phyloP scores from a whole-genome alignment of 2,329 filamentous ascomycete species.

The Alternaria sp. region DNA sequence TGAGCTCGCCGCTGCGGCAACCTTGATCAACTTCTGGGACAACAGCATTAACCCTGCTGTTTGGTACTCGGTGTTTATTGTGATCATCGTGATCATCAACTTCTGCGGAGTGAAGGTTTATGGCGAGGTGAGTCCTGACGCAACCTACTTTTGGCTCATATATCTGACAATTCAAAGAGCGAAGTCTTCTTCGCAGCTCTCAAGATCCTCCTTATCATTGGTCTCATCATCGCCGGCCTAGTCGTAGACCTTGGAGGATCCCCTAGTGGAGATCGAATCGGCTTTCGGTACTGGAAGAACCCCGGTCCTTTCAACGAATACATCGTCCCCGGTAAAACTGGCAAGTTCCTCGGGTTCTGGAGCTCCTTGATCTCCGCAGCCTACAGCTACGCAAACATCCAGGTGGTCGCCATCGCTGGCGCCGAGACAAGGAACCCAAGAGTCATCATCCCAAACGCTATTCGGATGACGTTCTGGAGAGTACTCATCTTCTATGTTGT shows the following conservation, averaged over 20 bases:
- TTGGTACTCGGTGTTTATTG: constrained; percentile 15
- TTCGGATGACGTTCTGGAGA: constrained; percentile 60
- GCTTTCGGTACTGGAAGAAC: constrained; percentile 71
- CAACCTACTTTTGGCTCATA: neutral
- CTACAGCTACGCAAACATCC: constrained; percentile 37
- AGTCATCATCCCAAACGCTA: constrained; percentile 58
- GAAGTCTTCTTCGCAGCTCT: constrained; percentile 58
- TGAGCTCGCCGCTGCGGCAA: constrained; percentile 72
- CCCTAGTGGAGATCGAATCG: constrained; percentile 45
- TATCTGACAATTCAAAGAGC: constrained; percentile 33
- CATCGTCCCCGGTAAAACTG: constrained; percentile 61
- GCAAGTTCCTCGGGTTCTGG: constrained; percentile 67
- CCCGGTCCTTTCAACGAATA: constrained; percentile 60
- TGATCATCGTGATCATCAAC: constrained; percentile 16
- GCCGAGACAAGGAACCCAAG: constrained; percentile 41
- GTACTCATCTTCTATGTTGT: constrained; percentile 61
- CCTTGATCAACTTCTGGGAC: constrained; percentile 78
- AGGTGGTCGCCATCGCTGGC: constrained; percentile 38
- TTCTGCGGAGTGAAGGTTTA: constrained; percentile 9
- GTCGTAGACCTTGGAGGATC: constrained; percentile 40
- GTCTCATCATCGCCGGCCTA: constrained; percentile 36
- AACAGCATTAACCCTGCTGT: constrained; percentile 13
- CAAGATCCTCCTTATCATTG: constrained; percentile 49
- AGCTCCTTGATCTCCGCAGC: constrained; percentile 60
- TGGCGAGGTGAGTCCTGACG: constrained; percentile 20